Percentiles rank a stretch among this genome's conserved stretches.
phyloP scores from a whole-genome alignment of 768 basidiomycete species.

The Thelephora aurantiotincta region DNA sequence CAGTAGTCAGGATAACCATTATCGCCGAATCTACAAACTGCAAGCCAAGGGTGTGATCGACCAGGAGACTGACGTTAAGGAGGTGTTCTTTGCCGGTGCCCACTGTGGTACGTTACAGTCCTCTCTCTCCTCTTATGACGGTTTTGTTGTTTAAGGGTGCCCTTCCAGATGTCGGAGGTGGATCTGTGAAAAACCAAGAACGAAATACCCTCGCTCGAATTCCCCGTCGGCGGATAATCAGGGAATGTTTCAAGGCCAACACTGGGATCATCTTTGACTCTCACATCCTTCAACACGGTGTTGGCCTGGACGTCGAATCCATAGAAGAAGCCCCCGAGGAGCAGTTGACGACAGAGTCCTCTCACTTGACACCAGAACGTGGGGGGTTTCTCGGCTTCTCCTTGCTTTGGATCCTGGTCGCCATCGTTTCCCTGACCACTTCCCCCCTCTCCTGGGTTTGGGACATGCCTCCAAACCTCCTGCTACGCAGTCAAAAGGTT shows the following conservation, averaged over 20 bases:
- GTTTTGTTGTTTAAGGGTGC: neutral
- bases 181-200: conserved; percentile 30
- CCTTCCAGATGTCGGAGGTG: conserved; percentile 40
- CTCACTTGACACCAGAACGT: too few relatives aligned
- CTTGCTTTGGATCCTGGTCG: too few relatives aligned
- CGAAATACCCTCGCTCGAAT: conserved; percentile 33
- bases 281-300: conserved; percentile 20
- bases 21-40: conserved; percentile 3
- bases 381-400: too few relatives aligned
- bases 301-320: conserved; percentile 14
- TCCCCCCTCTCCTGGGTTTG: neutral
- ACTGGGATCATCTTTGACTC: conserved; percentile 46
- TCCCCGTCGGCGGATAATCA: conserved; percentile 53
- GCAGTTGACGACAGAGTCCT: too few relatives aligned
- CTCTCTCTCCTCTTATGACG: neutral
- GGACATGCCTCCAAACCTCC: neutral
- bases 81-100: conserved; percentile 22
- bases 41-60: conserved; percentile 1
- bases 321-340: too few relatives aligned
- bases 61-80: conserved; percentile 14
- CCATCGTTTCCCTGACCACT: neutral
- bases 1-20: conserved; percentile 3
- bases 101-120: conserved; percentile 14
- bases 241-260: conserved; percentile 42
- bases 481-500: too few relatives aligned